Conservation (phyloP, 2,329 filamentous ascomycete species). For the Beauveria bassiana region DNA sequence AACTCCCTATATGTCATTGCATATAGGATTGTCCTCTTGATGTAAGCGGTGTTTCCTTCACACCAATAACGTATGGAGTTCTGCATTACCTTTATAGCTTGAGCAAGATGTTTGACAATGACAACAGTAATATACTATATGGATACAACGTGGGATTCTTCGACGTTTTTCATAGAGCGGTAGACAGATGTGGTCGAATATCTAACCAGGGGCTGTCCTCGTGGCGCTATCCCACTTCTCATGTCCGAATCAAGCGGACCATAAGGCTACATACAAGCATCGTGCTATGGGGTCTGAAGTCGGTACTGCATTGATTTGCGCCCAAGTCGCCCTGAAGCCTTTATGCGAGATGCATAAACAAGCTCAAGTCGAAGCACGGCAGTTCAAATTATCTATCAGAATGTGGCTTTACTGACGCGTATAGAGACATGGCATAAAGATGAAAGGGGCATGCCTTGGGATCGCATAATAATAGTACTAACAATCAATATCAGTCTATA, state of each 20-base stretch:
- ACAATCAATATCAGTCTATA: background rate
- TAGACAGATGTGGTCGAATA: background rate
- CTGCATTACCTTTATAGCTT: no score
- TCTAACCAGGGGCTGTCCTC: background rate
- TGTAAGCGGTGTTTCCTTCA: no score
- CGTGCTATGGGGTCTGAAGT: background rate
- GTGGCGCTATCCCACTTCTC: background rate
- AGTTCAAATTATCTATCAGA: background rate
- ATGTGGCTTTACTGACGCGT: background rate
- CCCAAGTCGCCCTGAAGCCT: background rate
- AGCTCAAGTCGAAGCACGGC: background rate
- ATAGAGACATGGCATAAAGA: background rate
- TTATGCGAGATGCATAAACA: background rate
- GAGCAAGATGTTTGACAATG: no score
- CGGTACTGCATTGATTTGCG: background rate
- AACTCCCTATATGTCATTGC: no score
- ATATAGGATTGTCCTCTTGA: no score
- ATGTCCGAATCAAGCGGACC: background rate
- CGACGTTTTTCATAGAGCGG: background rate
- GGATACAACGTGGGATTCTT: background rate
- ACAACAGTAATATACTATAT: background rate
- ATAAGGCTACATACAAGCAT: background rate
- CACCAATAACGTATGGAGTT: no score
- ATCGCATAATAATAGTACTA: background rate
- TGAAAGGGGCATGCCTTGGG: background rate